phyloP scores from a whole-genome alignment of 2,329 filamentous ascomycete species.

The Fusarium sarcochroum region DNA sequence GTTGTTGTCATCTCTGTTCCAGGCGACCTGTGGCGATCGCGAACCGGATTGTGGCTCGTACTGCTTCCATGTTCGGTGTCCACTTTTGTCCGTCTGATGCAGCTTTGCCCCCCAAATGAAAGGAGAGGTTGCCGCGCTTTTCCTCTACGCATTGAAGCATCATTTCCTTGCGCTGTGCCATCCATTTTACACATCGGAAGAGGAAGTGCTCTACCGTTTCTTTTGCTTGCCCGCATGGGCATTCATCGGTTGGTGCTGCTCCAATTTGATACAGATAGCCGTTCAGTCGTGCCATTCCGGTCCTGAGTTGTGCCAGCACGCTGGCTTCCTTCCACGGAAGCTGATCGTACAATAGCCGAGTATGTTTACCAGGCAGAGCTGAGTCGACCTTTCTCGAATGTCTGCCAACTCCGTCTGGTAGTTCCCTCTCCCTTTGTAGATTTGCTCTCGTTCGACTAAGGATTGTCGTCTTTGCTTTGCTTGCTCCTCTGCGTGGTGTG shows the following conservation, averaged over 20 bases:
- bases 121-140: conserved; percentile 4
- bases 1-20: conserved; percentile 2
- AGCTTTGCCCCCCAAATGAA: neutral
- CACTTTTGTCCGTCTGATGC: conserved; percentile 1
- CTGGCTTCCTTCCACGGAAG: conserved; percentile 37
- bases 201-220: conserved; percentile 17
- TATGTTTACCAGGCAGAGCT: conserved; percentile 18
- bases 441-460: too few species aligned
- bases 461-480: too few species aligned
- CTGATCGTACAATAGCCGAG: conserved; percentile 34
- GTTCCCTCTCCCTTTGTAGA: too few species aligned
- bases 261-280: neutral
- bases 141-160: neutral
- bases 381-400: conserved; percentile 30
- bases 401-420: too few species aligned
- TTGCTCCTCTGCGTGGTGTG: too few species aligned
- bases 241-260: neutral
- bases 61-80: neutral
- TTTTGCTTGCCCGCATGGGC: neutral
- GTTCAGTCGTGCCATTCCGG: conserved; percentile 2
- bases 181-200: conserved; percentile 11
- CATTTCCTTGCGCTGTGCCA: neutral
- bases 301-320: conserved; percentile 38
- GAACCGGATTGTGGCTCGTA: neutral
- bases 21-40: conserved; percentile 5